phyloP scores from a whole-genome alignment of 1,284 basidiomycete genomes.

The Mycosarcoma maydis region DNA sequence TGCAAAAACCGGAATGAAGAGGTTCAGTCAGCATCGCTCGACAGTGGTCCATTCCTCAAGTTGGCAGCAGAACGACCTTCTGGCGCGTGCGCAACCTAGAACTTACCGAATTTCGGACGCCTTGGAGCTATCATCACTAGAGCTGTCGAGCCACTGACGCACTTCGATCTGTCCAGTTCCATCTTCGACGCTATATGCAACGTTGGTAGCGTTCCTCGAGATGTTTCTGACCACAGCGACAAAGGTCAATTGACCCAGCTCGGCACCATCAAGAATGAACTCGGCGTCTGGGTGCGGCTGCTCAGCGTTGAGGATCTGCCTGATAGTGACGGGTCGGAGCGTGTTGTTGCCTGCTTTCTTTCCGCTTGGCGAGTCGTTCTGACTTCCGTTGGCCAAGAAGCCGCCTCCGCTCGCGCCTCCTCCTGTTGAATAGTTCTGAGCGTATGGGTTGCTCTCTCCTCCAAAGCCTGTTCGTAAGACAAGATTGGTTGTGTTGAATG shows the following conservation, averaged over 20 bases:
- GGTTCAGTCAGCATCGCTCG: slow-evolving; percentile 8
- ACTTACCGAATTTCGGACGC: slow-evolving; percentile 57
- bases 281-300: slow-evolving; percentile 89
- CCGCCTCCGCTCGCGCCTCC: slow-evolving; percentile 53
- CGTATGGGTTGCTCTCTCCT: slow-evolving; percentile 49
- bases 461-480: slow-evolving; percentile 30
- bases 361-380: slow-evolving; percentile 43
- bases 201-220: slow-evolving; percentile 80
- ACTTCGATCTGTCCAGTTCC: slow-evolving; percentile 88
- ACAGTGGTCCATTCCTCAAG: too few relatives aligned
- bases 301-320: slow-evolving; percentile 79
- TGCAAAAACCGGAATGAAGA: neutral
- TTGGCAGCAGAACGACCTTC: too few relatives aligned
- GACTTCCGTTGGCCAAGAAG: slow-evolving; percentile 48
- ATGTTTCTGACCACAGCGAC: slow-evolving; percentile 83
- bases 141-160: slow-evolving; percentile 85
- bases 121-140: slow-evolving; percentile 69
- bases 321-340: slow-evolving; percentile 84
- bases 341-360: slow-evolving; percentile 59
- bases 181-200: slow-evolving; percentile 84
- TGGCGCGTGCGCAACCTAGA: neutral
- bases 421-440: slow-evolving; percentile 53
- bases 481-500: too few relatives aligned
- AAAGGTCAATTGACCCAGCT: slow-evolving; percentile 81
- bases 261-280: slow-evolving; percentile 82